phyloP scores from a whole-genome alignment of 768 basidiomycete genomes.

The Pisolithus microcarpus region DNA sequence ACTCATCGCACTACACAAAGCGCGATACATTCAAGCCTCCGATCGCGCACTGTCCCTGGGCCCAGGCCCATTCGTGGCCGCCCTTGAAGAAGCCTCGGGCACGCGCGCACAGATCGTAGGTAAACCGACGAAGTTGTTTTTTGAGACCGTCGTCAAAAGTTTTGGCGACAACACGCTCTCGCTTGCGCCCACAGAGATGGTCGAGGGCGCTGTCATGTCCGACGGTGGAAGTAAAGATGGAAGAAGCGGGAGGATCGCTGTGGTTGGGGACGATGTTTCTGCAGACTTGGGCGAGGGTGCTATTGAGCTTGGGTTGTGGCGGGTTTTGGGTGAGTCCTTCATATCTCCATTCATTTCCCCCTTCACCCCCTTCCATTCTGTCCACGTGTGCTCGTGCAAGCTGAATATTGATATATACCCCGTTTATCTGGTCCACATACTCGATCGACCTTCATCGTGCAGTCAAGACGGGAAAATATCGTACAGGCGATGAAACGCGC shows the following conservation, averaged over 20 bases:
- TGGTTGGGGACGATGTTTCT: slow-evolving; percentile 62
- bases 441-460: background rate
- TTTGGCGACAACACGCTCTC: slow-evolving; percentile 19
- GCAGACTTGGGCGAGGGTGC: slow-evolving; percentile 62
- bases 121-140: slow-evolving; percentile 56
- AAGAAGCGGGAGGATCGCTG: slow-evolving; percentile 31
- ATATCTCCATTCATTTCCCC: background rate
- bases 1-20: slow-evolving; percentile 56
- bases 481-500: slow-evolving; percentile 47
- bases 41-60: slow-evolving; percentile 53
- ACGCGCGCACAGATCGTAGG: slow-evolving; percentile 50
- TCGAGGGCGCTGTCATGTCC: too few species aligned
- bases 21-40: slow-evolving; percentile 42
- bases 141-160: slow-evolving; percentile 47
- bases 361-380: background rate
- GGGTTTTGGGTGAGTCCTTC: slow-evolving; percentile 48
- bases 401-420: slow-evolving; percentile 1
- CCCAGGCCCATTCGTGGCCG: slow-evolving; percentile 62
- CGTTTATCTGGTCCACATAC: background rate
- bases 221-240: slow-evolving; percentile 3
- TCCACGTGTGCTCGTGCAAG: background rate
- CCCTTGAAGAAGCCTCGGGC: slow-evolving; percentile 49
- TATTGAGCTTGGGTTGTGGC: slow-evolving; percentile 49
- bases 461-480: slow-evolving; percentile 69
- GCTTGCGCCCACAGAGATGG: too few species aligned